Conservation (phyloP, 306 rosid species). For the Datisca glomerata region DNA sequence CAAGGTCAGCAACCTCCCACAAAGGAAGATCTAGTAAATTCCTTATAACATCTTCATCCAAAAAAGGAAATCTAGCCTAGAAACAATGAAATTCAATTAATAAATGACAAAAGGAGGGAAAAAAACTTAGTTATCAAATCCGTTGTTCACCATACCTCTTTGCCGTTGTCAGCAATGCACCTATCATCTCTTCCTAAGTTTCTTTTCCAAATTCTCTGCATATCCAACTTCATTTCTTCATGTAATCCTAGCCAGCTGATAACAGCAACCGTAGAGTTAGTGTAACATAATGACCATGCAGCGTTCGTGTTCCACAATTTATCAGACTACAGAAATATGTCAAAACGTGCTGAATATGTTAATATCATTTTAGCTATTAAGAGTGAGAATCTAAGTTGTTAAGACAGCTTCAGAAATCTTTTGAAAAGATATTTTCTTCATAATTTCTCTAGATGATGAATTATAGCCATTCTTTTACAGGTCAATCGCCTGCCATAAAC, state of each 20-base stretch:
- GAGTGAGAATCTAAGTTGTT: no score
- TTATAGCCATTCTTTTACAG: no score
- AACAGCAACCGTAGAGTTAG: conserved; percentile 17
- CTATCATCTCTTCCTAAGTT: conserved; percentile 97
- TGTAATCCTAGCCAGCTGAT: conserved; percentile 75
- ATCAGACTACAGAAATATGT: no score
- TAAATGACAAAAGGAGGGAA: neutral
- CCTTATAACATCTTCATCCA: conserved; percentile 88
- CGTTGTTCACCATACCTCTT: conserved; percentile 96
- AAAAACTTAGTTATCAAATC: neutral
- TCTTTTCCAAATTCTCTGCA: conserved; percentile 98
- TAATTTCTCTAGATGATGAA: no score
- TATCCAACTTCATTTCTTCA: conserved; percentile 90
- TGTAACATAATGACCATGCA: neutral
- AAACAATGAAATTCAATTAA: conserved; percentile 11
- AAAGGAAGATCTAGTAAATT: conserved; percentile 56
- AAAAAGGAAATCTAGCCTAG: conserved; percentile 90
- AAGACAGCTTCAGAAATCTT: no score
- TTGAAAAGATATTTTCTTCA: no score
- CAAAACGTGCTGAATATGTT: no score
- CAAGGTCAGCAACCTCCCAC: conserved; percentile 88
- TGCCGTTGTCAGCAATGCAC: conserved; percentile 85
- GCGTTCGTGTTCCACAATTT: no score
- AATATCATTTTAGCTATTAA: no score
- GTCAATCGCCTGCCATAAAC: no score